These are phyloP conservation scores for Penicillium carneum DNA, from an alignment of 2,329 filamentous ascomycete species.

Conservation along the genomic window DNA sequence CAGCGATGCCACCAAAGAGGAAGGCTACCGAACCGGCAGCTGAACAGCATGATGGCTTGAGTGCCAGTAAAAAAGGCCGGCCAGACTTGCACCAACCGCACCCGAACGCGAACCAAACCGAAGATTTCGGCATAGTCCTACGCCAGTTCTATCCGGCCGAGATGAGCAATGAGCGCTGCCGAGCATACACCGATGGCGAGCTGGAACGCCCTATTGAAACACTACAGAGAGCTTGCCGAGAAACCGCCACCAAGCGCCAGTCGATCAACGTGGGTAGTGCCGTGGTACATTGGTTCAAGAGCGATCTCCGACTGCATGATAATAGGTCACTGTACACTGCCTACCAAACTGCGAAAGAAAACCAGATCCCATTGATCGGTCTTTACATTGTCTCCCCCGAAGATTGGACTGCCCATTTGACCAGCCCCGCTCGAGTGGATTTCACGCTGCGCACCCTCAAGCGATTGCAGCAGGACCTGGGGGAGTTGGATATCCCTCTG, in stretches of 20 bases:
- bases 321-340: constrained; percentile 76
- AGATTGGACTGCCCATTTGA: constrained; percentile 82
- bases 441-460: constrained; percentile 77
- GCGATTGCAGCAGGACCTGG: constrained; percentile 71
- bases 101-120: constrained; percentile 50
- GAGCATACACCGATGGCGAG: constrained; percentile 73
- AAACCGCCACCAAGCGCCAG: constrained; percentile 64
- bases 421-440: constrained; percentile 75
- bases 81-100: constrained; percentile 37
- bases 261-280: constrained; percentile 63
- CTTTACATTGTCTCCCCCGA: constrained; percentile 83
- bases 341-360: constrained; percentile 68
- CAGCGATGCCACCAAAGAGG: constrained; percentile 40
- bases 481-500: constrained; percentile 76
- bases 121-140: constrained; percentile 68
- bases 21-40: constrained; percentile 29
- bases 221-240: constrained; percentile 66
- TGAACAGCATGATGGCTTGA: constrained; percentile 14
- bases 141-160: constrained; percentile 83
- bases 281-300: constrained; percentile 91
- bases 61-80: constrained; percentile 31
- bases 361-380: constrained; percentile 74
- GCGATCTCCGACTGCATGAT: constrained; percentile 75
- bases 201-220: constrained; percentile 76
- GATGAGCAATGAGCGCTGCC: constrained; percentile 80